A percentile compares a stretch with the other conserved stretches of the same genome.
Evolutionary conservation across 768 basidiomycete species (phyloP).

Genomic region (Agaricus subrufescens): DNA sequence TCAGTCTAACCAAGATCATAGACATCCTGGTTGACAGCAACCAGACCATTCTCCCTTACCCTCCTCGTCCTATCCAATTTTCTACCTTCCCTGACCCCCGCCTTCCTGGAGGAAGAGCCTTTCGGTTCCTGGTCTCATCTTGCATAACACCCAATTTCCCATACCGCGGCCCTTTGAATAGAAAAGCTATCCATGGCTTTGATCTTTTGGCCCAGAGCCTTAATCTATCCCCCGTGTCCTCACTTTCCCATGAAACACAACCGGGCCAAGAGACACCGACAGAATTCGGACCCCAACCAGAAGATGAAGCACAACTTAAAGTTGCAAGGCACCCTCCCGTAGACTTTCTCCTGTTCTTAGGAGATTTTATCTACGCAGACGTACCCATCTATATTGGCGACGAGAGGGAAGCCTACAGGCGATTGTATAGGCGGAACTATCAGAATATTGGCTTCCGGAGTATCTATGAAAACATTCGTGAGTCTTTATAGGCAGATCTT

Average conservation of each 20-base stretch:
- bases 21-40: conserved; percentile 42
- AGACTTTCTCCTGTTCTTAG: conserved; percentile 66
- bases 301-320: no score
- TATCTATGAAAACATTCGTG: conserved; percentile 67
- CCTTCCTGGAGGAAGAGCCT: conserved; percentile 46
- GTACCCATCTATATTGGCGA: conserved; percentile 62
- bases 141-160: conserved; percentile 74
- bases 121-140: conserved; percentile 65
- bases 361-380: conserved; percentile 76
- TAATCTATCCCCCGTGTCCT: conserved; percentile 21
- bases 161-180: conserved; percentile 49
- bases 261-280: background rate
- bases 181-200: conserved; percentile 55
- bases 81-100: conserved; percentile 72
- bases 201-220: conserved; percentile 59
- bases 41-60: conserved; percentile 44
- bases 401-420: conserved; percentile 50
- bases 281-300: no score
- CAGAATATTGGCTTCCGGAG: conserved; percentile 59
- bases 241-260: background rate
- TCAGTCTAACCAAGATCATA: conserved; percentile 15
- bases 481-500: conserved; percentile 20
- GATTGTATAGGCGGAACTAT: conserved; percentile 66
- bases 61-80: conserved; percentile 50
- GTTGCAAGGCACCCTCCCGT: conserved; percentile 11